These are phyloP conservation scores for Psidium friedrichsthalianum DNA, from an alignment of 345 rosid species.

Conservation along the genomic window DNA sequence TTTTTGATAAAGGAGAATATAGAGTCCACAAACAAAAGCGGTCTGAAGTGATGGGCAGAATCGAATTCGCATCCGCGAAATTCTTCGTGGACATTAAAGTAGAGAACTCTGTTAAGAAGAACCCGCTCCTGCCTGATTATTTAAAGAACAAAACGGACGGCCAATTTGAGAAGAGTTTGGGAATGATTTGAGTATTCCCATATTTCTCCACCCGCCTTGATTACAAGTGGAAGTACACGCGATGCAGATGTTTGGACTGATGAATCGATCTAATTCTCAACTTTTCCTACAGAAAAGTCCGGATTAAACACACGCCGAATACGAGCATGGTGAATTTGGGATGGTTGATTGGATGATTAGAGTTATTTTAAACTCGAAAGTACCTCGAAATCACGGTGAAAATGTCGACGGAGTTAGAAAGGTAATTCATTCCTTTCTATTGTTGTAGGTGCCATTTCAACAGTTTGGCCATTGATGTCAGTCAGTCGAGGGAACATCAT, in stretches of 20 bases:
- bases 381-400: neutral
- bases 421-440: neutral
- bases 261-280: neutral
- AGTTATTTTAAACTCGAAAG: neutral
- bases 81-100: neutral
- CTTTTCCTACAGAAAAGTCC: neutral
- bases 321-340: neutral
- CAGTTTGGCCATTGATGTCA: neutral
- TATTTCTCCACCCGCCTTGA: neutral
- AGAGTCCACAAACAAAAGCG: neutral
- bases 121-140: neutral
- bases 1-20: neutral
- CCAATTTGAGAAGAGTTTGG: neutral
- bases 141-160: neutral
- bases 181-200: neutral
- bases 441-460: neutral
- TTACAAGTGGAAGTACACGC: neutral
- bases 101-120: neutral
- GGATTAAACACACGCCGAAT: neutral
- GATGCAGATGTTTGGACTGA: neutral
- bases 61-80: neutral
- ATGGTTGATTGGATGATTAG: neutral
- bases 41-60: neutral
- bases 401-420: neutral
- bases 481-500: neutral